Evolutionary conservation across 164 flowering plant genomes (phyloP), one percentile per base, ranked within the genome.

Genomic region (Nymphaea thermarum): DNA sequence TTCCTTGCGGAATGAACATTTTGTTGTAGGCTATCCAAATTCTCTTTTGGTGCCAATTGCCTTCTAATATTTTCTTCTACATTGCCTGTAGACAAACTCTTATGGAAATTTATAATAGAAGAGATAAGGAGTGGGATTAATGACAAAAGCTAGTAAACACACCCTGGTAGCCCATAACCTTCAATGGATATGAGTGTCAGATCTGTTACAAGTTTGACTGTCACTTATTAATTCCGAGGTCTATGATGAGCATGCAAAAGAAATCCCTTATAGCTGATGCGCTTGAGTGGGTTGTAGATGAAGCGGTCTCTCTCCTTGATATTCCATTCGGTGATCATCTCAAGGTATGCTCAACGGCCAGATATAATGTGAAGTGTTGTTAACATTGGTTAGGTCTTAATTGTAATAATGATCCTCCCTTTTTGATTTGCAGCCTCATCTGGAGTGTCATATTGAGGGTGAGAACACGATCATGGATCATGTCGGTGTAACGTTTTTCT

Each of bases 91-190:
- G 96, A 74, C 84, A n/a, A 72, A 79, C 43, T 78, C 82, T 88
- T 65, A 85, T 88, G 93, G 77, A 75, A 72, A 68, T 92, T 73
- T 88, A 90, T 73, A 86, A 76, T n/a, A 96, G 96, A 68, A 93
- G 90, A 42, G 71, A 76, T 60, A 88, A 79, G 98, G 88, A 69
- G 80, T 79, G 8, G 80, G 63, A 66, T 79, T 88, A 14, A 84
- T 92, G 93, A 82, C 65, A 47, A 86, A 77, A 75, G 82, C 82
- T 12, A 93, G 98, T 61, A 43, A 77, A 81, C 2, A 84, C 91
- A 2, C 16, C 70, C 6, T 92, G 98, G 98, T 90, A 86, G 74
- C 70, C 70, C 15, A 68, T 76, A 12, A 79, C 76, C 60, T 75
- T 82, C 14, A 82, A 71, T 62, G 67, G 77, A 17, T 78, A 42